Evolutionary conservation across 2,329 filamentous ascomycete genomes (phyloP).

Genomic region (Arthrocladium fulminans): DNA sequence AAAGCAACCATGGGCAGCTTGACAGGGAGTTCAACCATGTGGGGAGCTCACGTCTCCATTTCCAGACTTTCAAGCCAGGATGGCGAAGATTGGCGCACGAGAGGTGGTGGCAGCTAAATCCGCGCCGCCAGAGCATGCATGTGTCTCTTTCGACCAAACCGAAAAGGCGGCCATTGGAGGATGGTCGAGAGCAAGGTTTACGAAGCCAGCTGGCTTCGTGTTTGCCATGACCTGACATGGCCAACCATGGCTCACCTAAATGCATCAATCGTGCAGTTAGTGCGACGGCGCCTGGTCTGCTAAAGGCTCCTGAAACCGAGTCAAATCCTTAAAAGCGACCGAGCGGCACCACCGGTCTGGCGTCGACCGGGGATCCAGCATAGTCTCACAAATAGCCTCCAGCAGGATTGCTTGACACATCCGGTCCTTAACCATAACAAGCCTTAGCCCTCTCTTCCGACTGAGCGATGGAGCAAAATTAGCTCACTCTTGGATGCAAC

Average conservation of each 20-base stretch:
- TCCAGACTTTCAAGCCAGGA: neutral
- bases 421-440: neutral
- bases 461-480: neutral
- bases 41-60: neutral
- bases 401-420: neutral
- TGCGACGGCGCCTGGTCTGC: neutral
- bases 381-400: neutral
- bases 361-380: neutral
- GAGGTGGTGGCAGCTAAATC: neutral
- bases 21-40: neutral
- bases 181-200: neutral
- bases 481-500: neutral
- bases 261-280: neutral
- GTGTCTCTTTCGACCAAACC: neutral
- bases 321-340: constrained; percentile 1
- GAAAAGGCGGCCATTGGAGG: neutral
- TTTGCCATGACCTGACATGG: neutral
- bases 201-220: neutral
- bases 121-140: neutral
- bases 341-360: neutral
- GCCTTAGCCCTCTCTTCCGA: neutral
- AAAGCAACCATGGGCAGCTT: neutral
- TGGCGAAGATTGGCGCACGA: neutral
- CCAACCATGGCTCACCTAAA: neutral
- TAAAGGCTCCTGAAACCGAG: neutral